Evolutionary conservation across 78 protist genomes (phyloP).

Genomic region (Chrysochromulina parva): DNA sequence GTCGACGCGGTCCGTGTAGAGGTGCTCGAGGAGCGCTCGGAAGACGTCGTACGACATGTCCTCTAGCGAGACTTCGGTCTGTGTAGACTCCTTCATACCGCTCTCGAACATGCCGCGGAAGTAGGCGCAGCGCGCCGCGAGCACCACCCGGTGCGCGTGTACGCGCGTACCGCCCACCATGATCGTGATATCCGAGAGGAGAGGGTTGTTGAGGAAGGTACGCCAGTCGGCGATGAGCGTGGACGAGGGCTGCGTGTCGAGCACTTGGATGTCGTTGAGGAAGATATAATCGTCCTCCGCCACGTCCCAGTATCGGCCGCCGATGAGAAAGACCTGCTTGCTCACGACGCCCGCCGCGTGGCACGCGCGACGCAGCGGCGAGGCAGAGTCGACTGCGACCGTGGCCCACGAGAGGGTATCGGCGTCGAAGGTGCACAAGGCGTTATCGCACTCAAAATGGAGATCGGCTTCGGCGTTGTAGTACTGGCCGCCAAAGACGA

Average conservation of each 20-base stretch:
- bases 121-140: not conserved
- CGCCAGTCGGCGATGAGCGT: not conserved
- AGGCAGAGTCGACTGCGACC: no score
- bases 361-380: not conserved
- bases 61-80: not conserved
- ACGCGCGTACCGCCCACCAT: not conserved
- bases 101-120: not conserved
- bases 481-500: conserved; percentile 8
- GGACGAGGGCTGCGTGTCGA: not conserved
- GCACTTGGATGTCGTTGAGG: not conserved
- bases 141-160: not conserved
- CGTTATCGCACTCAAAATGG: not conserved
- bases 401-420: not conserved
- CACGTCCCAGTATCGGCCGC: conserved; percentile 1
- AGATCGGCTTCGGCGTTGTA: not conserved
- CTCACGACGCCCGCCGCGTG: not conserved
- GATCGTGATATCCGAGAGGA: not conserved
- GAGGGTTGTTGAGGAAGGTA: not conserved
- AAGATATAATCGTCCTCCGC: conserved; percentile 4
- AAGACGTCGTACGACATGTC: not conserved
- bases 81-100: not conserved
- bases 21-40: not conserved
- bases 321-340: not conserved
- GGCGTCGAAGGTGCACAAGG: not conserved
- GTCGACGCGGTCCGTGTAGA: not conserved